Conservation (phyloP, 768 basidiomycete species). For the Lanmaoa rubissima region DNA sequence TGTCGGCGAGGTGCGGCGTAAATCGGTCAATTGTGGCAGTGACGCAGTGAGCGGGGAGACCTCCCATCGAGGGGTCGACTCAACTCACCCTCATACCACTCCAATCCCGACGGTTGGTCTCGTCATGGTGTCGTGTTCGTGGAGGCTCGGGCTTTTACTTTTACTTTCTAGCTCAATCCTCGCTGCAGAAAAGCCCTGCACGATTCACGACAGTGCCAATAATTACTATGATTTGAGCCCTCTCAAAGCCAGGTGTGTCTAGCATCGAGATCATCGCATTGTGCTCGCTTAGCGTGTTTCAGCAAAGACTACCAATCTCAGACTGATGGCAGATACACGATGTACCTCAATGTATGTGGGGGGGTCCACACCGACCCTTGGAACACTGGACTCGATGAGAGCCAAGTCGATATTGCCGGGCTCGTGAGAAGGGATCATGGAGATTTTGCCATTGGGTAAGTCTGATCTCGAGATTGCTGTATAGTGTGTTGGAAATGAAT, state of each 20-base stretch:
- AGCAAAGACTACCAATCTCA: constrained; percentile 65
- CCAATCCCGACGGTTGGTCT: background rate
- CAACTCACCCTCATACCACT: constrained; percentile 9
- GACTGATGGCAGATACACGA: constrained; percentile 44
- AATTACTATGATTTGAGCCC: constrained; percentile 68
- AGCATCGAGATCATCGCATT: background rate
- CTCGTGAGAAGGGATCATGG: constrained; percentile 60
- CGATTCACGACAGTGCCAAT: constrained; percentile 44
- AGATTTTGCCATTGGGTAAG: constrained; percentile 73
- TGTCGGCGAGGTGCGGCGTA: constrained; percentile 15
- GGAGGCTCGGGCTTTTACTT: background rate
- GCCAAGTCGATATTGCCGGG: constrained; percentile 53
- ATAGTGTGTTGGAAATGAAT: background rate
- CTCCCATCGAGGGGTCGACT: constrained; percentile 25
- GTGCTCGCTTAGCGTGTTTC: constrained; percentile 16
- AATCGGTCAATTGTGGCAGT: constrained; percentile 27
- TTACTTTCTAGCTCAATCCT: constrained; percentile 7
- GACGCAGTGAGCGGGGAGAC: constrained; percentile 11
- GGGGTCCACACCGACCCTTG: constrained; percentile 55
- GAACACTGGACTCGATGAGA: constrained; percentile 50
- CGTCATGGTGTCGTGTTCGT: background rate
- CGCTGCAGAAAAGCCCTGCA: constrained; percentile 58
- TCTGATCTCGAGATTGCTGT: background rate
- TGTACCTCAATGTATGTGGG: constrained; percentile 66
- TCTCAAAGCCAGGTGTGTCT: constrained; percentile 53